Evolutionary conservation across 2,329 filamentous ascomycete genomes (phyloP).

Genomic region (Westerdykella sp.): DNA sequence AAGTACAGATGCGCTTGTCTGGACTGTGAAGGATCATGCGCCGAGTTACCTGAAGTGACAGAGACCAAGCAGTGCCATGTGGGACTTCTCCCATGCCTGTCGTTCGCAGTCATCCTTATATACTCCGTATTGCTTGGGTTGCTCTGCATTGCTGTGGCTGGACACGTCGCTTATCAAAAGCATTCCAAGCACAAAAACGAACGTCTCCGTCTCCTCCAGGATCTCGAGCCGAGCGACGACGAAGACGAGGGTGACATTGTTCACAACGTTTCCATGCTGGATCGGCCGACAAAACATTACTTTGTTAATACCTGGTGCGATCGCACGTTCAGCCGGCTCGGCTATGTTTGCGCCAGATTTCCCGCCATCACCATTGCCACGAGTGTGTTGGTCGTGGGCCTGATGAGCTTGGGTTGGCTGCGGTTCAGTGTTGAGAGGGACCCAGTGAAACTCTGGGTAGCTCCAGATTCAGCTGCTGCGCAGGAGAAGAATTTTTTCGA

Average conservation of each 20-base stretch:
- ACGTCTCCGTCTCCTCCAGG: slow-evolving; percentile 78
- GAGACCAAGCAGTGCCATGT: slow-evolving; percentile 69
- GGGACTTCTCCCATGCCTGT: slow-evolving; percentile 83
- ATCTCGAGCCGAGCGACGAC: slow-evolving; percentile 77
- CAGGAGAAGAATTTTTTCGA: slow-evolving; percentile 95
- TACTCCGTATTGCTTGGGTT: slow-evolving; percentile 71
- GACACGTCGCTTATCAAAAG: slow-evolving; percentile 68
- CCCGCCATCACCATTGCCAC: slow-evolving; percentile 74
- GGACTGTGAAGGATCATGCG: slow-evolving; percentile 83
- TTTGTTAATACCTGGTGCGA: slow-evolving; percentile 79
- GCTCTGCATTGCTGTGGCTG: slow-evolving; percentile 60
- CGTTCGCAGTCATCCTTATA: slow-evolving; percentile 82
- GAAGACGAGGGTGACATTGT: slow-evolving; percentile 88
- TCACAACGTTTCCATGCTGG: slow-evolving; percentile 67
- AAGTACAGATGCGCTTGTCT: slow-evolving; percentile 87
- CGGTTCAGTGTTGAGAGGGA: slow-evolving; percentile 85
- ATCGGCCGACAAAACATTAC: slow-evolving; percentile 74
- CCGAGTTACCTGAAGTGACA: slow-evolving; percentile 70
- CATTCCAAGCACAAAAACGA: slow-evolving; percentile 72
- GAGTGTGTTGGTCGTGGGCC: slow-evolving; percentile 66
- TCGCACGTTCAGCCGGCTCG: slow-evolving; percentile 70
- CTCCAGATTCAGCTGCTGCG: slow-evolving; percentile 82
- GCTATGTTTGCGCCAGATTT: slow-evolving; percentile 73
- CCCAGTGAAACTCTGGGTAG: slow-evolving; percentile 93
- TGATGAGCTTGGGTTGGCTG: slow-evolving; percentile 83